These are phyloP conservation scores for Stropharia rugosoannulata DNA, from an alignment of 768 basidiomycete genomes.

Conservation along the genomic window DNA sequence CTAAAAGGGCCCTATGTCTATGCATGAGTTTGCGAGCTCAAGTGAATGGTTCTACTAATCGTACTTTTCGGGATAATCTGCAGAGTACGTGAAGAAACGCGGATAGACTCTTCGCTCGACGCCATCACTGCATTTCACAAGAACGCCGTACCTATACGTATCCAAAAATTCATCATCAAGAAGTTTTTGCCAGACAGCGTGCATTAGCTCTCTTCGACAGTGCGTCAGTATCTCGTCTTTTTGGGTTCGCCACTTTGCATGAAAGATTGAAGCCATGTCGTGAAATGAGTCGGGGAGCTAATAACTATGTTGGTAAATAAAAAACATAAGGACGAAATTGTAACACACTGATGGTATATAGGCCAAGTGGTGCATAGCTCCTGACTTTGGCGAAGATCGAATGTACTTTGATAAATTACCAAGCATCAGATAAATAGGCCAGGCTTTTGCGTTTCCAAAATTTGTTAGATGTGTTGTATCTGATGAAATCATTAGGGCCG, in stretches of 20 bases:
- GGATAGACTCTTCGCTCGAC: constrained; percentile 29
- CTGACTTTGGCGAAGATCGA: too few species aligned
- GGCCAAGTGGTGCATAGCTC: too few species aligned
- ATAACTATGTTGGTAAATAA: background rate
- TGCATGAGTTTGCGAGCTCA: background rate
- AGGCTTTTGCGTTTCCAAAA: constrained; percentile 31
- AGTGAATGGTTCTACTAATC: constrained; percentile 9
- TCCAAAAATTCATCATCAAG: constrained; percentile 18
- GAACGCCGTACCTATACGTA: constrained; percentile 30
- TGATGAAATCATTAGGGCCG: constrained; percentile 25
- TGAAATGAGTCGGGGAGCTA: constrained; percentile 27
- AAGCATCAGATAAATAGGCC: constrained; percentile 40
- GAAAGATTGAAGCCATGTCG: too few species aligned
- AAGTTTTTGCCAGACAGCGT: too few species aligned
- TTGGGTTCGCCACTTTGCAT: too few species aligned
- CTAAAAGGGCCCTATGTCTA: background rate
- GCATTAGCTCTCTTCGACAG: too few species aligned
- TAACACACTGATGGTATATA: constrained; percentile 37
- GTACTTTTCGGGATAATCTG: constrained; percentile 43
- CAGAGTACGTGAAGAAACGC: constrained; percentile 32
- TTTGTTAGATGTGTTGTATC: constrained; percentile 24
- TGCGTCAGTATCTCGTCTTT: too few species aligned
- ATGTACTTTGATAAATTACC: too few species aligned
- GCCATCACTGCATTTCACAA: constrained; percentile 29
- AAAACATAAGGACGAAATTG: background rate